phyloP scores from a whole-genome alignment of 305 asterid genomes.

The Fraxinus nigra region DNA sequence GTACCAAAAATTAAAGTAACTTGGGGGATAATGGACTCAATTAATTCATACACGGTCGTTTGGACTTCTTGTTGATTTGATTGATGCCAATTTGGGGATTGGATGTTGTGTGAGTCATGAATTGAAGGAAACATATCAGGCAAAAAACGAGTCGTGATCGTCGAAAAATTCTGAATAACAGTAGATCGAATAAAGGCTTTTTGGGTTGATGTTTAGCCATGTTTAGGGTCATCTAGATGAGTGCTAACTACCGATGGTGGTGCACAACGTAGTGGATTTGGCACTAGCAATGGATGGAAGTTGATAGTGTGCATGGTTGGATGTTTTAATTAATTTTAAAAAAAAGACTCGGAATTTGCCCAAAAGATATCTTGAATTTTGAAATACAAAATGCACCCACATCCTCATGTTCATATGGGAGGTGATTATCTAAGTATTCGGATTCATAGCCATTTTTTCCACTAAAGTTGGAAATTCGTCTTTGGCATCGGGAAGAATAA shows the following conservation, averaged over 20 bases:
- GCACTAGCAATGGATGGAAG: neutral
- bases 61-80: neutral
- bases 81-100: too few relatives aligned
- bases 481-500: neutral
- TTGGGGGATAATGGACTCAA: neutral
- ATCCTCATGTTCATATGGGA: neutral
- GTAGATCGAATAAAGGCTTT: too few relatives aligned
- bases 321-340: neutral
- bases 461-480: neutral
- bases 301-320: neutral
- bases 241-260: too few relatives aligned
- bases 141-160: too few relatives aligned
- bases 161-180: too few relatives aligned
- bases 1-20: neutral
- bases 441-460: neutral
- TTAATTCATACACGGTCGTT: neutral
- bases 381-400: neutral
- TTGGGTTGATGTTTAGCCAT: too few relatives aligned
- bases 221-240: too few relatives aligned
- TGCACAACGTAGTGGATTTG: neutral
- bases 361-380: neutral
- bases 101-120: neutral
- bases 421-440: neutral
- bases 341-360: neutral
- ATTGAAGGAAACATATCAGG: neutral